phyloP scores from a whole-genome alignment of 129 eudicot species.

The Sambucus nigra region DNA sequence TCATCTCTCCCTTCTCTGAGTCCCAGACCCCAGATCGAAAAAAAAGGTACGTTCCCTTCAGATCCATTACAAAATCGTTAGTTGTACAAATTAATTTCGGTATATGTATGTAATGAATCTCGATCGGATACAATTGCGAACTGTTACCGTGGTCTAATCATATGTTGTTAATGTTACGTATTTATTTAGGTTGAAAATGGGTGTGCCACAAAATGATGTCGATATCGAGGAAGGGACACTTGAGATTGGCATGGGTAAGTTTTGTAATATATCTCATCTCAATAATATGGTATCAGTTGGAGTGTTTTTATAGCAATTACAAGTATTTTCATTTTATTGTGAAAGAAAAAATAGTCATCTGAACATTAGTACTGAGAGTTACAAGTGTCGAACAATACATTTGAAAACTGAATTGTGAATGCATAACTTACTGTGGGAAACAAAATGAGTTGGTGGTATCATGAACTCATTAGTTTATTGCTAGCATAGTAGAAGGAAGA shows the following conservation, averaged over 20 bases:
- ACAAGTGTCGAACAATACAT: no score
- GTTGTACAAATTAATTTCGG: not conserved
- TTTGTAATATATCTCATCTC: not conserved
- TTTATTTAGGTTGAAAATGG: slow-evolving; percentile 40
- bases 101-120: not conserved
- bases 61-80: not conserved
- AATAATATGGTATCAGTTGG: not conserved
- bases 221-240: slow-evolving; percentile 76
- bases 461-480: no score
- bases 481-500: no score
- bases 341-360: not conserved
- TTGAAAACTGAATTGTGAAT: no score
- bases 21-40: slow-evolving; percentile 1
- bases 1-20: not conserved
- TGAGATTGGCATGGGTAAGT: slow-evolving; percentile 93
- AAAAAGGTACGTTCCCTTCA: slow-evolving; percentile 1
- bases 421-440: no score
- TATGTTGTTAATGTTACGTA: not conserved
- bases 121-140: not conserved
- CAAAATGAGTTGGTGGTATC: no score
- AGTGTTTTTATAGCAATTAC: not conserved
- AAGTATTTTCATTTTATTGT: no score
- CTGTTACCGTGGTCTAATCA: not conserved
- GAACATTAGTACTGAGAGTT: no score
- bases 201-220: slow-evolving; percentile 42